These are phyloP conservation scores for Lactarius vividus DNA, from an alignment of 768 basidiomycete genomes.

Conservation along the genomic window DNA sequence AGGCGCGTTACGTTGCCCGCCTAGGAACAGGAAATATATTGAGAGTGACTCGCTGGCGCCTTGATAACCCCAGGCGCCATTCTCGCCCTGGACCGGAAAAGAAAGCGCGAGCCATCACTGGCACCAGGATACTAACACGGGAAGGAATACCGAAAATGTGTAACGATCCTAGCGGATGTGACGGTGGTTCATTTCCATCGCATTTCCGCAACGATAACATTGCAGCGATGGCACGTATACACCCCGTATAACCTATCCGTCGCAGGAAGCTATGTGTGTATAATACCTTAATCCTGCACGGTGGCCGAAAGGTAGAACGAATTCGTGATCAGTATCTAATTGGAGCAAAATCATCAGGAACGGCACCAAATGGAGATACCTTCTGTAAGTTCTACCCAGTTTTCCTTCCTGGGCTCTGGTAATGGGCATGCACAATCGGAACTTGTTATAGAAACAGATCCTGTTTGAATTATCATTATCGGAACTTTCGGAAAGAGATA, in stretches of 20 bases:
- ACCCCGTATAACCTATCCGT: not conserved
- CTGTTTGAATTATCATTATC: not conserved
- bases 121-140: not conserved
- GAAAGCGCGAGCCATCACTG: not conserved
- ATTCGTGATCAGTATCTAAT: not conserved
- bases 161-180: not conserved
- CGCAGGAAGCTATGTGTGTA: not conserved
- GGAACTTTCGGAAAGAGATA: too few relatives aligned
- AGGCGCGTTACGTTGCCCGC: not conserved
- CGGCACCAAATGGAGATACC: too few relatives aligned
- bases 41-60: not conserved
- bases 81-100: not conserved
- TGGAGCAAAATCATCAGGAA: too few relatives aligned
- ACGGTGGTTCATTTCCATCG: not conserved
- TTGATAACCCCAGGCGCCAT: not conserved
- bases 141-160: not conserved
- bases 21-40: not conserved
- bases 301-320: not conserved
- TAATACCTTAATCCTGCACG: not conserved
- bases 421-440: too few relatives aligned
- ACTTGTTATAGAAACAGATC: too few relatives aligned
- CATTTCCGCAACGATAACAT: not conserved
- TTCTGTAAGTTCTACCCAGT: too few relatives aligned
- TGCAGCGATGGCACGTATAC: not conserved
- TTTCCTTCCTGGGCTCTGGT: too few relatives aligned